Evolutionary conservation across 129 eudicot species (phyloP), one percentile per base, ranked within the genome.

Genomic region (Tagetes patula): DNA sequence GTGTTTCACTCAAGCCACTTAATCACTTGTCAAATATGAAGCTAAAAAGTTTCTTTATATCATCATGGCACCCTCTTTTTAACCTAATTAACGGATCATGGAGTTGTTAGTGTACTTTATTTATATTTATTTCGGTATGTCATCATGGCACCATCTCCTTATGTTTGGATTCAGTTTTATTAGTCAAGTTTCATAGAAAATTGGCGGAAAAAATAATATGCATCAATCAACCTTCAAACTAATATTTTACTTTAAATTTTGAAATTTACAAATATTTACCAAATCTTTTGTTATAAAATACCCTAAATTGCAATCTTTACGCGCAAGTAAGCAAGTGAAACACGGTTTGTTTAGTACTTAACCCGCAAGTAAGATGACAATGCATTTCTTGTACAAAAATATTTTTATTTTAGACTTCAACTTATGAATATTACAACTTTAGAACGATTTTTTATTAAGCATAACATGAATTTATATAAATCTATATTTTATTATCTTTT

Each of bases 91-190:
- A 63, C 32, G 37, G 67, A 75, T 75, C 41, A 53, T 75, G 79
- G 79, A 75, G 72, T 75, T 5, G 79, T 75, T 64, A 65, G 11
- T 12, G 27, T 62, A 34, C 41, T 74, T 38, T 13, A 1, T 6
- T 45, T 62, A 61, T 61, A 36, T 33, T 60, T 36, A 36, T 61
- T 61, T 61, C 66, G 43, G 4, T 36, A 34, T 61, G 66, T 61
- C 42, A 61, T 61, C 66, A 61, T 61, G 30, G 27, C 30, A 33
- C 42, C 65, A 1, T 36, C 43, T 2, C 8, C 6, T 64, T 8
- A 64, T 39, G 33, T 64, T 62, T 64, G 34, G 69, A 39, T 34
- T 36, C 31, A 37, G 6, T 8, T 32, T 61, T 10, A 11, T 61
- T 45, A 46, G 72, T 45, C 40, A 6, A 10, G 55, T 11, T 43